Evolutionary conservation across 768 basidiomycete species (phyloP), one percentile per base, ranked within the genome.

Genomic region (Lentinus brumalis): DNA sequence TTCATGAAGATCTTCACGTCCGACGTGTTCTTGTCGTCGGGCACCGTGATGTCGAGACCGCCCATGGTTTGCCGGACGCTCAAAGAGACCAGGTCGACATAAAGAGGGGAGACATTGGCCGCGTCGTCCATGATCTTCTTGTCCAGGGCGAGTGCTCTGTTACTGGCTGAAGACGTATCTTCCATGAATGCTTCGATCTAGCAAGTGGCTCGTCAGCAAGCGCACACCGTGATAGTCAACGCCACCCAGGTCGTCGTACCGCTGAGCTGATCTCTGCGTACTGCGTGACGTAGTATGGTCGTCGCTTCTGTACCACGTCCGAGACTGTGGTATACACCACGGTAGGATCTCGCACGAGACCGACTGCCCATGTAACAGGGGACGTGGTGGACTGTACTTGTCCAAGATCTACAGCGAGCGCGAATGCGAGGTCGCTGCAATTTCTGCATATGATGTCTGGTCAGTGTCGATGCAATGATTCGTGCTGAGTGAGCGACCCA

Each of bases 41-140:
- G 40, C 14, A 73, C 60, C 0, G 71, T 73, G 55, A 74, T 64
- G 40, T 74, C 73, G n/a, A 70, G 54, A 1, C 59, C 62, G 16
- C 58, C 69, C 30, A 73, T 56, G 4, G 68, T 65, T 55, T 72
- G 73, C 3, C 73, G 64, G 8, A 67, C 53, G 15, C 68, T 64
- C 9, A 74, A 60, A 2, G 70, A 67, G 5, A 70, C 68, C 11
- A 74, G 49, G 42, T 70, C 67, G 14, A 56, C 67, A 41, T 69
- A 69, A 16, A 69, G 49, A 0, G 61, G 16, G 1, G 70, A 70
- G 15, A 71, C 49, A 21, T 50, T 50, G 3, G 64, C 47, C 3
- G 71, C 69, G 16, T 67, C 64, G n/a, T 29, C 56, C 14, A 61
- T 42, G 21, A 74, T 59, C 12, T 69, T 57, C 30, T 61, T 42